A percentile compares a stretch with the other conserved stretches of the same genome.
These are phyloP conservation scores for Geranomyces variabilis DNA, from an alignment of 192 early-diverging fungal genomes.

Conservation along the genomic window DNA sequence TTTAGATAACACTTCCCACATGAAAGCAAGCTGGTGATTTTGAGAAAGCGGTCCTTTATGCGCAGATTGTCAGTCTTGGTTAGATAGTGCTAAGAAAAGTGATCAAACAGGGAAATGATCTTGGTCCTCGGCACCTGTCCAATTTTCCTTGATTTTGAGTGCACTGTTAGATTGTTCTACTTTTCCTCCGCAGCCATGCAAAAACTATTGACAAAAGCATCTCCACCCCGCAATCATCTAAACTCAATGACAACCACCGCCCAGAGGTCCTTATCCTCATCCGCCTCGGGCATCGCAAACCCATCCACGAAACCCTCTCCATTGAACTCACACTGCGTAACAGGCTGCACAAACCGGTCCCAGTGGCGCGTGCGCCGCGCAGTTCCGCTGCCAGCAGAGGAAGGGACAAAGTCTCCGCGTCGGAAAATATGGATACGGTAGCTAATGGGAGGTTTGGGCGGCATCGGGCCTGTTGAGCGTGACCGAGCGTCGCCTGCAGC, in stretches of 20 bases:
- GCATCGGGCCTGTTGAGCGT: neutral
- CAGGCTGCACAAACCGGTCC: slow-evolving; percentile 14
- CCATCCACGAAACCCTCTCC: slow-evolving; percentile 37
- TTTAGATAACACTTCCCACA: no score
- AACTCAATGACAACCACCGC: slow-evolving; percentile 33
- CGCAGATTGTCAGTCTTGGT: no score
- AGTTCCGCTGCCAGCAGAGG: neutral
- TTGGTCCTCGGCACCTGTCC: no score
- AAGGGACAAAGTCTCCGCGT: neutral
- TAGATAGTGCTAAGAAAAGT: no score
- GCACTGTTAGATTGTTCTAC: no score
- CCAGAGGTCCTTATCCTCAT: slow-evolving; percentile 16
- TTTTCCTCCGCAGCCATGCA: no score
- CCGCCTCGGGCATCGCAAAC: slow-evolving; percentile 27
- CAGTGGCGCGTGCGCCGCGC: neutral
- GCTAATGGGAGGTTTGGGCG: slow-evolving; percentile 25
- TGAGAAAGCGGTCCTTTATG: no score
- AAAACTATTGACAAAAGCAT: no score
- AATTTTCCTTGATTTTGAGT: no score
- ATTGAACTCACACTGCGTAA: slow-evolving; percentile 21
- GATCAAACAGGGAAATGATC: no score
- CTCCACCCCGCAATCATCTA: slow-evolving; percentile 1
- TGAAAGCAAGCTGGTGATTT: no score
- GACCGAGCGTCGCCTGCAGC: neutral
- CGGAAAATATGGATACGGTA: slow-evolving; percentile 42